Evolutionary conservation across 441 rosid genomes (phyloP), one percentile per base, ranked within the genome.

Genomic region (Raphanus hybrid): DNA sequence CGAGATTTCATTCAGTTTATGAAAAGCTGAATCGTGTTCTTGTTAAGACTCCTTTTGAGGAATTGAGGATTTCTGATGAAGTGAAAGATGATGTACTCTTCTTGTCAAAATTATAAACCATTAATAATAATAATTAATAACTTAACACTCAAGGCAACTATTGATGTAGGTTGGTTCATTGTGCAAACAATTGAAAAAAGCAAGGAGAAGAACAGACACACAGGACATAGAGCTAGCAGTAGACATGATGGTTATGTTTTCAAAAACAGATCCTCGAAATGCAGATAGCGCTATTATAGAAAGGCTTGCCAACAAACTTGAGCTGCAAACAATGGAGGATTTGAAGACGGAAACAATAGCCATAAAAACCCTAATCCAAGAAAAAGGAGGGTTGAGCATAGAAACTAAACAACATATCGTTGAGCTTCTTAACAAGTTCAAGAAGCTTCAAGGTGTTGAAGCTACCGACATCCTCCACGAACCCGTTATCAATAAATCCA

Each of bases 221-320:
- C 97, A 89, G 62, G 98, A 93, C 78, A 90, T 90, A 54, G 98
- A 93, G 77, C 84, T 91, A 4, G 94, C 91, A 12, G 90, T 91
- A 86, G 97, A 93, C 80, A 81, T 89, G 82, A 93, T 93, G 94
- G 93, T 88, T 5, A 88, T 86, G 1, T 87, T 87, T 67, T 88
- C 98, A 0, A 80, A 84, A 79, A 77, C 83, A 12, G 92, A 92
- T 59, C 89, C 84, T 58, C 70, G 88, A 5, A 87, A 86, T 61
- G 86, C 91, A 18, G 97, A 93, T 63, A 85, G 69, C 18, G 93
- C 91, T 3, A 86, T 93, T 3, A 71, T 92, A 3, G 89, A 90
- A 74, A 86, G 97, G 73, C 82, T 93, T 26, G 96, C 96, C 7
- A 83, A 85, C 59, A 93, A 87, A 77, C 86, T 93, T 23, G 92